A percentile compares a stretch with the other conserved stretches of the same genome.
These are phyloP conservation scores for Microthyrium microscopicum DNA, from an alignment of 2,329 filamentous ascomycete species.

Conservation along the genomic window DNA sequence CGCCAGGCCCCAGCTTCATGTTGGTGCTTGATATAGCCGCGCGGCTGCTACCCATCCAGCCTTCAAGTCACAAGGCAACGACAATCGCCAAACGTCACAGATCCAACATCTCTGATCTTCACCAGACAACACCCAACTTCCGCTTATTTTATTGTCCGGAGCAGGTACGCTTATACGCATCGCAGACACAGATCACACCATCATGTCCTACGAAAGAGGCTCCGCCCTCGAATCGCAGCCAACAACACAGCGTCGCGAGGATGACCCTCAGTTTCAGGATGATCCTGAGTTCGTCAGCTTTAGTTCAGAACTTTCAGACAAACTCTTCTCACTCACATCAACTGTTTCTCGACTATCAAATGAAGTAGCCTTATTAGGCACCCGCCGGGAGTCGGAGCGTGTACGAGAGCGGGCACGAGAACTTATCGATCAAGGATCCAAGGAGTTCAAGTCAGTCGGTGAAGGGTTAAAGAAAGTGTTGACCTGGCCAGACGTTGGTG, in stretches of 20 bases:
- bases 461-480: conserved; percentile 89
- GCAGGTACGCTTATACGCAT: no score
- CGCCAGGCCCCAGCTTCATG: no score
- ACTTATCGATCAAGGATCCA: conserved; percentile 69
- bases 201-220: conserved; percentile 85
- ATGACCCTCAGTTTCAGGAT: conserved; percentile 66
- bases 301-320: conserved; percentile 68
- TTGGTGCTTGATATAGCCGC: no score
- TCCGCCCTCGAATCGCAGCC: conserved; percentile 70
- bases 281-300: conserved; percentile 82
- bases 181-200: no score
- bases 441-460: conserved; percentile 78
- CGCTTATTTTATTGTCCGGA: no score
- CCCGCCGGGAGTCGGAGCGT: conserved; percentile 77
- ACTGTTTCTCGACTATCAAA: conserved; percentile 74
- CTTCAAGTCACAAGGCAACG: no score
- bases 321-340: conserved; percentile 75
- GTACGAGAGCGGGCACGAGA: conserved; percentile 82
- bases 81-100: no score
- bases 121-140: no score
- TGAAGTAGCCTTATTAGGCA: conserved; percentile 74
- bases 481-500: conserved; percentile 50
- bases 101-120: no score
- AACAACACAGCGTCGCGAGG: conserved; percentile 47
- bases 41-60: no score